phyloP scores from a whole-genome alignment of 495 filamentous ascomycete genomes.

The Penicillium angulare region DNA sequence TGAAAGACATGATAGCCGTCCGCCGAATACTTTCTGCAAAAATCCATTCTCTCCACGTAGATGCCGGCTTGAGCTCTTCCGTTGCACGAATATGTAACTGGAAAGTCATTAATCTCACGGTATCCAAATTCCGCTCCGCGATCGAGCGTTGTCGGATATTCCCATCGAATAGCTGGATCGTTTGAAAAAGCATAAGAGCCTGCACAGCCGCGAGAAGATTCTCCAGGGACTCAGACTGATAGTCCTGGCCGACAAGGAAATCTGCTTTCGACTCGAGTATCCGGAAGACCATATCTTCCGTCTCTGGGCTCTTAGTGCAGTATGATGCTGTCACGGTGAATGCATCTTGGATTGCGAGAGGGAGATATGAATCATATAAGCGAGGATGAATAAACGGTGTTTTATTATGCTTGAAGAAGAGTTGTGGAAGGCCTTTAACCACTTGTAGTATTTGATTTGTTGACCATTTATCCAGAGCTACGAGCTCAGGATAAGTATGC shows the following conservation, averaged over 20 bases:
- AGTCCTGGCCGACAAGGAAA: background rate
- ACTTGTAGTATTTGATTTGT: background rate
- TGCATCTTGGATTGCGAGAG: constrained; percentile 14
- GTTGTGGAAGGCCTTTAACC: constrained; percentile 5
- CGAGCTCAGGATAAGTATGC: background rate
- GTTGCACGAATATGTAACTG: constrained; percentile 3
- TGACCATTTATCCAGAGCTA: constrained; percentile 9
- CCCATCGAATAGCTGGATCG: constrained; percentile 54
- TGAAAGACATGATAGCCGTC: constrained; percentile 2
- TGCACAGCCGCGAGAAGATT: constrained; percentile 45
- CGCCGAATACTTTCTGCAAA: constrained; percentile 10
- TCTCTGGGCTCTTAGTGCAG: constrained; percentile 7
- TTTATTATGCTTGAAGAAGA: constrained; percentile 1
- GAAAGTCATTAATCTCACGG: background rate
- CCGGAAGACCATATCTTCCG: constrained; percentile 10
- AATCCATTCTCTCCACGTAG: constrained; percentile 10
- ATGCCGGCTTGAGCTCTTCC: background rate
- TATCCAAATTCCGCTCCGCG: constrained; percentile 10
- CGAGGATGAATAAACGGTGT: constrained; percentile 16
- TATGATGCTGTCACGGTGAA: constrained; percentile 12
- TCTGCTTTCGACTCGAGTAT: constrained; percentile 6
- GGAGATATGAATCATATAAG: constrained; percentile 10
- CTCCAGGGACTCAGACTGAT: background rate
- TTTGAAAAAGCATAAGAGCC: constrained; percentile 48
- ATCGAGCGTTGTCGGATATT: constrained; percentile 45